A percentile compares a stretch with the other conserved stretches of the same genome.
These are phyloP conservation scores for Physcia stellaris DNA, from an alignment of 495 filamentous ascomycete genomes.

Conservation along the genomic window DNA sequence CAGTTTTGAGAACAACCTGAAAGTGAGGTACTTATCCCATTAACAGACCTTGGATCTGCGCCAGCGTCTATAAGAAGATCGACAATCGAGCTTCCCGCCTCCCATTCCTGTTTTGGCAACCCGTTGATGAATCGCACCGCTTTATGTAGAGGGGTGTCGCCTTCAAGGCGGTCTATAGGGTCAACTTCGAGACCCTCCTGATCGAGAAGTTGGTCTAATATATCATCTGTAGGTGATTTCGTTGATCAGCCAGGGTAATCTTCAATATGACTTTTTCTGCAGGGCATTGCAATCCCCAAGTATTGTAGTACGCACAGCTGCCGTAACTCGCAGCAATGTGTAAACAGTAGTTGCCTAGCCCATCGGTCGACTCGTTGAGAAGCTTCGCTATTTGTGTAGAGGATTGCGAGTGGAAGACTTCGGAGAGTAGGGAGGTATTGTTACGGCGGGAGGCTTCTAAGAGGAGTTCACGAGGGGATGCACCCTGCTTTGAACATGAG, in stretches of 20 bases:
- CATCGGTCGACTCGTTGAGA: slow-evolving; percentile 72
- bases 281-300: too few relatives aligned
- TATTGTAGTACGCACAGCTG: slow-evolving; percentile 57
- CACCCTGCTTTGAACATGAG: too few relatives aligned
- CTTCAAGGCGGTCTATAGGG: slow-evolving; percentile 63
- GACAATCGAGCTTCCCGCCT: slow-evolving; percentile 21
- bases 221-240: slow-evolving; percentile 59
- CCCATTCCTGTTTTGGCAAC: slow-evolving; percentile 10
- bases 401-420: slow-evolving; percentile 33
- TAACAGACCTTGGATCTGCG: slow-evolving; percentile 50
- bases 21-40: not conserved
- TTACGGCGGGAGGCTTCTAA: slow-evolving; percentile 90
- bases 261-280: too few relatives aligned
- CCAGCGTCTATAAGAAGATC: slow-evolving; percentile 91
- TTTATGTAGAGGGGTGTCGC: slow-evolving; percentile 81
- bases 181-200: slow-evolving; percentile 92
- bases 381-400: slow-evolving; percentile 50
- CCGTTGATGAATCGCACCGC: slow-evolving; percentile 75
- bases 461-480: slow-evolving; percentile 68
- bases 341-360: slow-evolving; percentile 73
- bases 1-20: slow-evolving; percentile 12
- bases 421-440: slow-evolving; percentile 68
- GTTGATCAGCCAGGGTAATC: too few relatives aligned
- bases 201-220: slow-evolving; percentile 85
- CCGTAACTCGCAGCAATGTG: slow-evolving; percentile 80